Conservation (phyloP, 2,329 filamentous ascomycete species). For the Immersiporthe knoxdaviesiana region DNA sequence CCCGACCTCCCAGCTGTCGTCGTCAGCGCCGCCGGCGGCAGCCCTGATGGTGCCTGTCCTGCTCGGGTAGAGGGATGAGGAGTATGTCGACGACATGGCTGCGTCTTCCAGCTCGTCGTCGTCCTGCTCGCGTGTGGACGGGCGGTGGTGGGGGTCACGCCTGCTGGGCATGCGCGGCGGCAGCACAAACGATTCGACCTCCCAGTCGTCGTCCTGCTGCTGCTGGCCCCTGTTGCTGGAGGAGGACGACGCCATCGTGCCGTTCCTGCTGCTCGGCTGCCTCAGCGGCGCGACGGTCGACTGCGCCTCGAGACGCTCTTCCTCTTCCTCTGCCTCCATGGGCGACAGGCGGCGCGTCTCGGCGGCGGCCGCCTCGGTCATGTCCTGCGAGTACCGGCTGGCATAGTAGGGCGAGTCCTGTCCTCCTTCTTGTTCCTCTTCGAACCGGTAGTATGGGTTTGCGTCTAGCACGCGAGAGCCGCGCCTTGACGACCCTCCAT, state of each 20-base stretch:
- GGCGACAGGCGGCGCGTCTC: slow-evolving; percentile 24
- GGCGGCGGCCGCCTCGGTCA: slow-evolving; percentile 14
- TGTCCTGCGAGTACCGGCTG: slow-evolving; percentile 22
- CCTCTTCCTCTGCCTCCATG: slow-evolving; percentile 22
- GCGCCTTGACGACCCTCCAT: slow-evolving; percentile 18
- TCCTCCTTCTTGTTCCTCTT: background rate
- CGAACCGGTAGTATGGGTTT: slow-evolving; percentile 10
- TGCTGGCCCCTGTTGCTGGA: background rate
- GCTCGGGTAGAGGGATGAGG: background rate
- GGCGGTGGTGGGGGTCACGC: slow-evolving; percentile 17
- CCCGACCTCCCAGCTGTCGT: slow-evolving; percentile 25
- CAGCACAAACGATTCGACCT: slow-evolving; percentile 25
- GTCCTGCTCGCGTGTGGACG: background rate
- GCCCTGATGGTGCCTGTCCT: slow-evolving; percentile 4
- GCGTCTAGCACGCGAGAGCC: slow-evolving; percentile 16
- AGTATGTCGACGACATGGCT: slow-evolving; percentile 23
- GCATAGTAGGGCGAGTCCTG: background rate
- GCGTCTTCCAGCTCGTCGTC: slow-evolving; percentile 21
- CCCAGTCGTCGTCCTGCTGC: slow-evolving; percentile 18
- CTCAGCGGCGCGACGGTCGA: slow-evolving; percentile 20
- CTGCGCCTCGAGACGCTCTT: slow-evolving; percentile 18
- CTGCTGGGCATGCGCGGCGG: slow-evolving; percentile 28
- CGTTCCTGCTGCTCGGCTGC: slow-evolving; percentile 20
- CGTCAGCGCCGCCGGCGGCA: too few relatives aligned
- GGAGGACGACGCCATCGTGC: slow-evolving; percentile 1